A percentile compares a stretch with the other conserved stretches of the same genome.
These are phyloP conservation scores for Coniella lustricola DNA, from an alignment of 2,329 filamentous ascomycete genomes.

Conservation along the genomic window DNA sequence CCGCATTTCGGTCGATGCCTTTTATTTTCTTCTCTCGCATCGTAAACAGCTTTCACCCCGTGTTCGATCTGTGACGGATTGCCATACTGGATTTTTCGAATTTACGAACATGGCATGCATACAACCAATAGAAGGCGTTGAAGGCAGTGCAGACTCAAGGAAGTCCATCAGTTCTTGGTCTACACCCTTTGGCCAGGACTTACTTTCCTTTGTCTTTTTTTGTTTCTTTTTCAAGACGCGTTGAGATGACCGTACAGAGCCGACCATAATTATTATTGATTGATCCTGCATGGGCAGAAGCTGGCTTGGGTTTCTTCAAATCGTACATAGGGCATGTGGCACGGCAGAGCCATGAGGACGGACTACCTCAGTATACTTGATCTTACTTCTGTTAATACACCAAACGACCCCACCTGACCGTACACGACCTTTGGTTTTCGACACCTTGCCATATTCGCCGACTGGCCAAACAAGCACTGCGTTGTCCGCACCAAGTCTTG, in stretches of 20 bases:
- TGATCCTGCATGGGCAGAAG: slow-evolving; percentile 1
- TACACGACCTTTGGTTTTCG: neutral
- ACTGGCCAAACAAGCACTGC: neutral
- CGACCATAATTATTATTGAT: slow-evolving; percentile 15
- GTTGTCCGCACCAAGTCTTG: neutral
- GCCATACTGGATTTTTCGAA: slow-evolving; percentile 3
- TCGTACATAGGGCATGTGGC: slow-evolving; percentile 17
- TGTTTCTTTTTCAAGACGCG: neutral
- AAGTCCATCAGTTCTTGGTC: slow-evolving; percentile 1
- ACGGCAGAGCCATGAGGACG: slow-evolving; percentile 9
- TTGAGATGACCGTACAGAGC: slow-evolving; percentile 12
- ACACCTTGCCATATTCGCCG: neutral
- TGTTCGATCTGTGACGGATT: slow-evolving; percentile 5
- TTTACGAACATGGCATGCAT: slow-evolving; percentile 11
- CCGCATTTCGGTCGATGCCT: neutral
- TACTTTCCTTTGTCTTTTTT: too few species aligned
- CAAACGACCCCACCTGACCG: slow-evolving; percentile 11
- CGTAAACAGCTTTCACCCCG: neutral
- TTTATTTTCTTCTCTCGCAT: neutral
- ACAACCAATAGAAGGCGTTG: slow-evolving; percentile 16
- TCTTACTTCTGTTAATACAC: slow-evolving; percentile 17
- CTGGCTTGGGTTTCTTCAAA: slow-evolving; percentile 3
- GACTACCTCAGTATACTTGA: slow-evolving; percentile 15
- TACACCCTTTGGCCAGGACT: slow-evolving; percentile 3
- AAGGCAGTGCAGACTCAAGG: neutral